A percentile compares a stretch with the other conserved stretches of the same genome.
Conservation (phyloP, 176 grass and related monocot genomes). For the Eleusine indica region DNA sequence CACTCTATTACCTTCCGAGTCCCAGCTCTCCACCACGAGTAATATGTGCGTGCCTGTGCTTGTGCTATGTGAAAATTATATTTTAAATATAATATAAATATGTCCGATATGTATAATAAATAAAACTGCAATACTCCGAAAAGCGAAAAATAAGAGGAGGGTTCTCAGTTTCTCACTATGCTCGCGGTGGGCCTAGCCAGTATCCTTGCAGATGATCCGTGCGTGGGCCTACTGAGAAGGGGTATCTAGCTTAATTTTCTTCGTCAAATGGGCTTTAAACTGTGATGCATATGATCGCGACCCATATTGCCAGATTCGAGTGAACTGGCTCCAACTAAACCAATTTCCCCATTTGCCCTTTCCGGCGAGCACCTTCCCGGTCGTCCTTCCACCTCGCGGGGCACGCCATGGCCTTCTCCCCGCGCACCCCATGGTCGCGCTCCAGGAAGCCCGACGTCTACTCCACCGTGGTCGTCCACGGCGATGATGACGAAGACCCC, state of each 20-base stretch:
- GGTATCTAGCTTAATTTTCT: background rate
- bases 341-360: conserved; percentile 41
- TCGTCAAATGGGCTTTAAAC: background rate
- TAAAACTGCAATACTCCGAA: too few relatives aligned
- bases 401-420: conserved; percentile 73
- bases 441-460: conserved; percentile 66
- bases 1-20: too few relatives aligned
- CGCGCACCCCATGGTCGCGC: conserved; percentile 69
- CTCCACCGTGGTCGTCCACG: conserved; percentile 87
- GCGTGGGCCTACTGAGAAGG: background rate
- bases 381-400: conserved; percentile 43
- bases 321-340: conserved; percentile 56
- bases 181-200: background rate
- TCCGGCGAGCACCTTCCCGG: conserved; percentile 51
- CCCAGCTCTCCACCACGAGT: too few relatives aligned
- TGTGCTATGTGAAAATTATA: too few relatives aligned
- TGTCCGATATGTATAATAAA: too few relatives aligned
- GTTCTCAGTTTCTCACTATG: too few relatives aligned
- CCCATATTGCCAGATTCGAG: conserved; percentile 39
- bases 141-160: too few relatives aligned
- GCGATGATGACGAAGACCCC: conserved; percentile 43
- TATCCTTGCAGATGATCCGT: background rate
- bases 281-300: conserved; percentile 17
- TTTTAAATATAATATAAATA: too few relatives aligned
- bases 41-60: too few relatives aligned